Percentiles rank a stretch among this genome's conserved stretches.
Conservation (phyloP, 2,329 filamentous ascomycete species). For the Fusarium pseudoanthophilum region DNA sequence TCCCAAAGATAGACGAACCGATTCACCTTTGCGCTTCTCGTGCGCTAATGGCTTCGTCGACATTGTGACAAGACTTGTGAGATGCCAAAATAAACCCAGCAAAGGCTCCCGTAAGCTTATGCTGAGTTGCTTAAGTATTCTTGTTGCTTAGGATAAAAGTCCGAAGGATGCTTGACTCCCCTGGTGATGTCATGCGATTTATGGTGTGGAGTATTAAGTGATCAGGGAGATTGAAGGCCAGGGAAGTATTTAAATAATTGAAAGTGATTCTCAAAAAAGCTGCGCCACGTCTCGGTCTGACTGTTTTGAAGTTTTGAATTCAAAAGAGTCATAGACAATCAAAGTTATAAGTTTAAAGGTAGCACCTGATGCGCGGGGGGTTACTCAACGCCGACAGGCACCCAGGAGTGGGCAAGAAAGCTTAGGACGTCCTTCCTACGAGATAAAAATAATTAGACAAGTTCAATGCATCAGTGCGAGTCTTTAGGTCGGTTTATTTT, state of each 20-base stretch:
- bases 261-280: conserved; percentile 5
- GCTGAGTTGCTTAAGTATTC: not conserved
- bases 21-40: conserved; percentile 88
- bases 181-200: conserved; percentile 39
- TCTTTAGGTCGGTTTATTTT: not conserved
- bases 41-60: conserved; percentile 73
- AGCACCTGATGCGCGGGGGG: conserved; percentile 32
- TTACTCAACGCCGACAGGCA: conserved; percentile 32
- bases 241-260: conserved; percentile 16
- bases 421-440: not conserved
- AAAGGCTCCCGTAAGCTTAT: not conserved
- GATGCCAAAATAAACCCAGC: not conserved
- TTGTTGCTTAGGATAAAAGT: not conserved
- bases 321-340: conserved; percentile 44
- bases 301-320: conserved; percentile 20
- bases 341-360: conserved; percentile 17
- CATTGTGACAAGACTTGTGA: conserved; percentile 54
- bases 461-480: rapidly evolving
- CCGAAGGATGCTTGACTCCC: not conserved
- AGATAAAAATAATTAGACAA: not conserved
- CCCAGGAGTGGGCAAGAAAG: not conserved
- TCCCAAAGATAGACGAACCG: conserved; percentile 62
- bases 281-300: conserved; percentile 42
- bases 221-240: not conserved
- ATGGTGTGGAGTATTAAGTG: conserved; percentile 34